Evolutionary conservation across 352 stramenopile genomes (phyloP), one percentile per base, ranked within the genome.

Genomic region (Aphanomyces cochlioides): DNA sequence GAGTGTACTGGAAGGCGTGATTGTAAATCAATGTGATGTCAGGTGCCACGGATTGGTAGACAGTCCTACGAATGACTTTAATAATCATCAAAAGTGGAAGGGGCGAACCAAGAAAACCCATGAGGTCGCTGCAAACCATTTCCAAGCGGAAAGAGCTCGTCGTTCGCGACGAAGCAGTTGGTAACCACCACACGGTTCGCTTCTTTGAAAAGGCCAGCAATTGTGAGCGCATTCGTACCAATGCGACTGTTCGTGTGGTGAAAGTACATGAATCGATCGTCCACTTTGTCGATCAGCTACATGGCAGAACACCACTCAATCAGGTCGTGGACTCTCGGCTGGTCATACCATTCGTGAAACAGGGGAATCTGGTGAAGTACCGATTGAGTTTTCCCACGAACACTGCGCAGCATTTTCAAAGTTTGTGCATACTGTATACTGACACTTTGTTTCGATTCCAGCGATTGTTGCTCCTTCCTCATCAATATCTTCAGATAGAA

Each of bases 211-310:
- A 50, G 10, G 43, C 43, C 43, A 12, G 17, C 10, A 50, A 50
- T 50, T n/a, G 10, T 12, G 10, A 12, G 43, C 43, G 17, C 17
- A n/a, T n/a, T 50, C 2, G 43, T 50, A n/a, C 43, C 43, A 12
- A 50, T 1, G 10, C 43, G 43, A n/a, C 17, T n/a, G 43, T 50
- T 50, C 43, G 43, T n/a, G 17, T n/a, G 10, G 10, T 12, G 17
- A n/a, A 50, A 50, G 43, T 50, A 50, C 10, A 50, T n/a, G 10
- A 50, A 50, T n/a, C 43, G 43, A 50, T 50, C 43, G 17, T 50
- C 43, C 10, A 50, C 43, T n/a, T n/a, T 50, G 10, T 50, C 43
- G 43, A n/a, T n/a, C 10, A n/a, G 10, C 43, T 50, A 50, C 43
- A 12, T 2, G 10, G 2, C 10, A 50, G 17, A 28, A 28, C 28